A percentile compares a stretch with the other conserved stretches of the same genome.
Evolutionary conservation across 306 rosid species (phyloP).

Genomic region (Boehmeria nivea): DNA sequence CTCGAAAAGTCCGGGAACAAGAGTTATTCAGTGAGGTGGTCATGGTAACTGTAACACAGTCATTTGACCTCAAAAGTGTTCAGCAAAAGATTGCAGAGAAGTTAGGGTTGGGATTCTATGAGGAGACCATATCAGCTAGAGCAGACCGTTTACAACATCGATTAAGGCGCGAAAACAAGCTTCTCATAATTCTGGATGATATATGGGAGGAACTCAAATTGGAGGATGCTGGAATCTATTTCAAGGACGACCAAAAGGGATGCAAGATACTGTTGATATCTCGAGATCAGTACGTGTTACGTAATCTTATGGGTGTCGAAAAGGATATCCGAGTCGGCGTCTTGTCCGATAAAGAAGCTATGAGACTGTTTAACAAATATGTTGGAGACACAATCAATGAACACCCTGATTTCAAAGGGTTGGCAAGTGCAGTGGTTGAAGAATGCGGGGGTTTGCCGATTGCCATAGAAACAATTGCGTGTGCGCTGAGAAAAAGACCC

Average conservation of each 20-base stretch:
- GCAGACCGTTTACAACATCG: background rate
- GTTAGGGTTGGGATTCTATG: background rate
- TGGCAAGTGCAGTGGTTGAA: background rate
- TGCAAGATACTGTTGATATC: background rate
- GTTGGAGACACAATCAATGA: background rate
- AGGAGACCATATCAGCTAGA: background rate
- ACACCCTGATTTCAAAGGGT: background rate
- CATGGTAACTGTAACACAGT: background rate
- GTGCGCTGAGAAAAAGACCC: background rate
- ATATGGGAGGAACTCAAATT: background rate
- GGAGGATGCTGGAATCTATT: background rate
- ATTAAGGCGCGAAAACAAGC: background rate
- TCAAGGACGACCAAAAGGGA: background rate
- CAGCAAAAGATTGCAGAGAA: background rate
- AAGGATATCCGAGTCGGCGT: background rate
- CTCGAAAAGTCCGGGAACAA: background rate
- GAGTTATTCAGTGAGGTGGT: slow-evolving; percentile 1
- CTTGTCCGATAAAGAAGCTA: background rate
- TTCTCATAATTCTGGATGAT: slow-evolving; percentile 4
- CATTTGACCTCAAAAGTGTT: background rate
- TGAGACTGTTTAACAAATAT: background rate
- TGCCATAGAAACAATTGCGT: background rate
- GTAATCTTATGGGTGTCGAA: background rate
- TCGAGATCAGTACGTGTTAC: background rate
- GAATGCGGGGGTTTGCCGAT: background rate